Evolutionary conservation across 2,329 filamentous ascomycete species (phyloP).

Genomic region (Acrocalymma vagum): DNA sequence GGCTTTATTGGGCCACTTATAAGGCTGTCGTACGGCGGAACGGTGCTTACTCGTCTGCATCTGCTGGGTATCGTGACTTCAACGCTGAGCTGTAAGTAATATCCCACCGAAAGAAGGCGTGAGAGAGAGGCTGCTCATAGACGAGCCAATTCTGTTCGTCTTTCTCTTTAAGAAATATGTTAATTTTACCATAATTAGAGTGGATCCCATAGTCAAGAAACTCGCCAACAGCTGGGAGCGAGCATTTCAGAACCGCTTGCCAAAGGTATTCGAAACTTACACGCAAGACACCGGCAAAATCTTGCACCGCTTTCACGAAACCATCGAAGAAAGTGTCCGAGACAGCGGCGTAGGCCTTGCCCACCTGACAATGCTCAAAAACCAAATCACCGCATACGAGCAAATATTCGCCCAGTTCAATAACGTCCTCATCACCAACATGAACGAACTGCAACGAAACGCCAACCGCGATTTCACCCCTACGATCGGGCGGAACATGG

Average conservation of each 20-base stretch:
- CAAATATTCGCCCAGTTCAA: constrained; percentile 51
- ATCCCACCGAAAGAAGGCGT: neutral
- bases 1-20: constrained; percentile 62
- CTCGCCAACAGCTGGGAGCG: constrained; percentile 55
- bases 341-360: constrained; percentile 51
- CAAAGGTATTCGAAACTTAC: constrained; percentile 50
- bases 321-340: constrained; percentile 50
- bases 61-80: constrained; percentile 51
- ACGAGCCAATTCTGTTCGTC: no score
- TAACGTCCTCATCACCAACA: constrained; percentile 36
- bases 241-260: constrained; percentile 53
- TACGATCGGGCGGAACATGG: constrained; percentile 57
- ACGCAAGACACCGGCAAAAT: constrained; percentile 38
- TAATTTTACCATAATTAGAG: no score
- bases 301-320: constrained; percentile 52
- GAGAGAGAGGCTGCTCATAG: no score
- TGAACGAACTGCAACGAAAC: constrained; percentile 60
- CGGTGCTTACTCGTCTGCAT: constrained; percentile 54
- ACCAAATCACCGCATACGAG: constrained; percentile 54
- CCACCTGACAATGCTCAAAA: constrained; percentile 49
- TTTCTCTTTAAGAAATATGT: neutral
- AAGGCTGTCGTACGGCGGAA: constrained; percentile 63
- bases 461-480: constrained; percentile 64
- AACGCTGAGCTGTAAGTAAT: constrained; percentile 46
- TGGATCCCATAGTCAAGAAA: constrained; percentile 49